Evolutionary conservation across 78 protist species (phyloP).

Genomic region (Tieghemostelium lacteum): DNA sequence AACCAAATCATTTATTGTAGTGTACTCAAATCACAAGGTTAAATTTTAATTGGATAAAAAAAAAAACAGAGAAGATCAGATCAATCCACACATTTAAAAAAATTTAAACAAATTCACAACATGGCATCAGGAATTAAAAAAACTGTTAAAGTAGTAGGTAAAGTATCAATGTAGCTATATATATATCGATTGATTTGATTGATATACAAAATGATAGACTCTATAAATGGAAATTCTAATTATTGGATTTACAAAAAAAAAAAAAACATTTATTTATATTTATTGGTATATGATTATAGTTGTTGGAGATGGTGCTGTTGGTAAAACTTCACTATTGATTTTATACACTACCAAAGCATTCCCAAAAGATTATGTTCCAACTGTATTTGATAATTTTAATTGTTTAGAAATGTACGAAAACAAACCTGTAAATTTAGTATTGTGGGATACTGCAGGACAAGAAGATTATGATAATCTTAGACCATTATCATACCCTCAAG

Average conservation of each 20-base stretch:
- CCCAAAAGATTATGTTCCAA: conserved; percentile 89
- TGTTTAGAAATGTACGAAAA: conserved; percentile 78
- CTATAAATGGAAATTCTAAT: not conserved
- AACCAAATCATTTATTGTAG: too few species aligned
- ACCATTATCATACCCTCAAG: conserved; percentile 88
- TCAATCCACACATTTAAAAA: too few species aligned
- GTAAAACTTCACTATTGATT: conserved; percentile 93
- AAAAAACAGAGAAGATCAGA: too few species aligned
- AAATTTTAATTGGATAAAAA: too few species aligned
- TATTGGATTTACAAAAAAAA: not conserved
- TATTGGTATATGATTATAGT: conserved; percentile 33
- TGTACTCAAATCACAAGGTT: too few species aligned
- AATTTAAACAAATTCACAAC: not conserved
- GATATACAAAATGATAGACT: too few species aligned
- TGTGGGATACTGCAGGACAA: conserved; percentile 98
- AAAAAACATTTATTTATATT: not conserved
- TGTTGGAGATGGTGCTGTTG: conserved; percentile 92
- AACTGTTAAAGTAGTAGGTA: not conserved
- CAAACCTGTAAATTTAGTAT: conserved; percentile 76
- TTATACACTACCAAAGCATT: conserved; percentile 94
- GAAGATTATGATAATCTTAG: conserved; percentile 95
- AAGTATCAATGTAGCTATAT: not conserved
- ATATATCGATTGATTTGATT: not conserved
- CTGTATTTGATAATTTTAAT: conserved; percentile 83
- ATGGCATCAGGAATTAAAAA: conserved; percentile 74